These are phyloP conservation scores for Fragosphaeria purpurea DNA, from an alignment of 2,329 filamentous ascomycete genomes.

Conservation along the genomic window DNA sequence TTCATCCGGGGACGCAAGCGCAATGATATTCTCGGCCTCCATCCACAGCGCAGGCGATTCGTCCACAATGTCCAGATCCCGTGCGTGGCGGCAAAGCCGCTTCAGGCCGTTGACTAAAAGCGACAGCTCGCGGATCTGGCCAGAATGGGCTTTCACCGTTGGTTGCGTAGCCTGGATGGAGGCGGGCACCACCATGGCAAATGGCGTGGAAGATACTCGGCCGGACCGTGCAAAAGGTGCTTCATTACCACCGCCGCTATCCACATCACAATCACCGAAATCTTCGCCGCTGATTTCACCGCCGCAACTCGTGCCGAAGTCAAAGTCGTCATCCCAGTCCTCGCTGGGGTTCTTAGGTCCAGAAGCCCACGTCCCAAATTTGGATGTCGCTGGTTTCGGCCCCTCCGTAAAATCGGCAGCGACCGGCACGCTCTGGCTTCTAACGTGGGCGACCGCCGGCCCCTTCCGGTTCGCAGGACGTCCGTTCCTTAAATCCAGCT, in stretches of 20 bases:
- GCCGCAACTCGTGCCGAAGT: slow-evolving; percentile 48
- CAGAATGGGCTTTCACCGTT: slow-evolving; percentile 72
- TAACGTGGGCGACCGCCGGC: slow-evolving; percentile 59
- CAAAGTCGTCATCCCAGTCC: slow-evolving; percentile 86
- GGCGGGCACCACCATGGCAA: slow-evolving; percentile 62
- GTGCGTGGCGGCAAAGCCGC: slow-evolving; percentile 60
- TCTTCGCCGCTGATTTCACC: slow-evolving; percentile 17
- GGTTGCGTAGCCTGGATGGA: slow-evolving; percentile 74
- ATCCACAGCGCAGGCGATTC: slow-evolving; percentile 60
- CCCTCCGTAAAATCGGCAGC: slow-evolving; percentile 52
- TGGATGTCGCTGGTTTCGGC: slow-evolving; percentile 45
- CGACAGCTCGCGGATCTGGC: slow-evolving; percentile 73
- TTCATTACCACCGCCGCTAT: background rate
- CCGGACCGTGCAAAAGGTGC: slow-evolving; percentile 14
- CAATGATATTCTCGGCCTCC: slow-evolving; percentile 79
- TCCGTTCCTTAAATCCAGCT: slow-evolving; percentile 59
- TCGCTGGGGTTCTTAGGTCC: slow-evolving; percentile 72
- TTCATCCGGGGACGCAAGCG: slow-evolving; percentile 63
- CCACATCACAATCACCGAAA: background rate
- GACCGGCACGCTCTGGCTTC: slow-evolving; percentile 73
- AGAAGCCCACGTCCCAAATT: slow-evolving; percentile 75
- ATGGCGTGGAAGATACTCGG: slow-evolving; percentile 26
- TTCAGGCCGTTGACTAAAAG: slow-evolving; percentile 76
- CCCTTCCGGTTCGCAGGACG: slow-evolving; percentile 56
- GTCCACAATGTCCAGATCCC: slow-evolving; percentile 53